Conservation (phyloP, 2,329 filamentous ascomycete species). For the Ascochyta fabae region DNA sequence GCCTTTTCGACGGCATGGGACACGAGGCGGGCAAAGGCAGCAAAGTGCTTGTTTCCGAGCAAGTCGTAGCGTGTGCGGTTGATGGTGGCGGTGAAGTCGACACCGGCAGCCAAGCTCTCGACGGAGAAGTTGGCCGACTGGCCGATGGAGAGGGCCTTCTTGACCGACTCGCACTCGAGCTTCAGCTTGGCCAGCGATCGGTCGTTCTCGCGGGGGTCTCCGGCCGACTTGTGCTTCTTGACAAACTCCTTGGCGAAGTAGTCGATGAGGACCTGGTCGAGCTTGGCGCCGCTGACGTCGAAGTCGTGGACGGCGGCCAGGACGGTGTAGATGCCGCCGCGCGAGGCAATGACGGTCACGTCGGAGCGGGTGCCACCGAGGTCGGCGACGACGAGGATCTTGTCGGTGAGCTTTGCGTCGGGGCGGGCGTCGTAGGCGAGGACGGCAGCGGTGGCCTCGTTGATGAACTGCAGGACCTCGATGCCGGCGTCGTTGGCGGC, state of each 20-base stretch:
- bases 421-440: slow-evolving; percentile 90
- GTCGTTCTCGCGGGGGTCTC: slow-evolving; percentile 80
- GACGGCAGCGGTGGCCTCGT: slow-evolving; percentile 86
- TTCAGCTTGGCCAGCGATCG: slow-evolving; percentile 90
- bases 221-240: slow-evolving; percentile 82
- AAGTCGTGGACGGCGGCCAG: slow-evolving; percentile 95
- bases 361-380: slow-evolving; percentile 92
- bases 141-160: slow-evolving; percentile 89
- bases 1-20: slow-evolving; percentile 90
- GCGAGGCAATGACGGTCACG: slow-evolving; percentile 85
- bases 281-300: slow-evolving; percentile 82
- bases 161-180: slow-evolving; percentile 86
- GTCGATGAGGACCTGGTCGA: slow-evolving; percentile 92
- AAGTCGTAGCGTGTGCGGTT: slow-evolving; percentile 95
- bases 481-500: slow-evolving; percentile 81
- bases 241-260: slow-evolving; percentile 99
- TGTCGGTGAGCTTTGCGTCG: slow-evolving; percentile 77
- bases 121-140: slow-evolving; percentile 90
- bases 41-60: slow-evolving; percentile 83
- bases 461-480: slow-evolving; percentile 90
- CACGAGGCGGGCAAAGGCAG: slow-evolving; percentile 84
- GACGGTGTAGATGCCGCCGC: slow-evolving; percentile 95
- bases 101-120: slow-evolving; percentile 85
- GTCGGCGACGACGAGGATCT: slow-evolving; percentile 89
- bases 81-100: slow-evolving; percentile 90